These are phyloP conservation scores for Geum urbanum DNA, from an alignment of 306 rosid species.

Conservation along the genomic window DNA sequence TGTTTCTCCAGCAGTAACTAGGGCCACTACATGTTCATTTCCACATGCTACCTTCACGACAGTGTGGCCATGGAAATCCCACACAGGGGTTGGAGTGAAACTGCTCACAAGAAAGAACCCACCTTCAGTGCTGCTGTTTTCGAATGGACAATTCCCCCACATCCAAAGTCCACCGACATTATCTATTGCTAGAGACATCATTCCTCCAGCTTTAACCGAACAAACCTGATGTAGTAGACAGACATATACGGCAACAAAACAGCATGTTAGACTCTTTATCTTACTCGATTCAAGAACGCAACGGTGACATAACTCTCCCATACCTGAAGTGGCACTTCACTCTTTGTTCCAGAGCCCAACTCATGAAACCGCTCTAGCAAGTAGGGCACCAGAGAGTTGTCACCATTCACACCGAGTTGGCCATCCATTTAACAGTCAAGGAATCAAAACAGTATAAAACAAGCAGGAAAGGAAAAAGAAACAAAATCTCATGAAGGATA, in stretches of 20 bases:
- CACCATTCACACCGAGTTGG: constrained; percentile 77
- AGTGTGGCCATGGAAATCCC: constrained; percentile 62
- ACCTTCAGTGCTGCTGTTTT: constrained; percentile 39
- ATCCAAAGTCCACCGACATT: constrained; percentile 66
- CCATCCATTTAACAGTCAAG: constrained; percentile 82
- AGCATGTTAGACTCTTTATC: constrained; percentile 14
- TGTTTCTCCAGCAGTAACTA: constrained; percentile 56
- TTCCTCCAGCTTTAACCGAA: constrained; percentile 83
- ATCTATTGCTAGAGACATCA: constrained; percentile 84
- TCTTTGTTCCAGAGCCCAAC: constrained; percentile 43
- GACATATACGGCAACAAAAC: constrained; percentile 3
- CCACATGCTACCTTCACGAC: constrained; percentile 94
- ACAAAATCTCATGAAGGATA: constrained; percentile 56
- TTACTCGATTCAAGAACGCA: background rate
- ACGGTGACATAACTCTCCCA: constrained; percentile 9
- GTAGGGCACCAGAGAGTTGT: constrained; percentile 46
- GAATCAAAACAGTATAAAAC: constrained; percentile 17
- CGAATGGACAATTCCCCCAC: constrained; percentile 80
- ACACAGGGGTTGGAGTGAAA: constrained; percentile 67
- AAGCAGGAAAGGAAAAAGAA: constrained; percentile 18
- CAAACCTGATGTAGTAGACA: constrained; percentile 38
- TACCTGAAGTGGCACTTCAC: constrained; percentile 48
- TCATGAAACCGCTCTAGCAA: constrained; percentile 51
- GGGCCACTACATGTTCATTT: constrained; percentile 69
- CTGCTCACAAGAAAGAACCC: constrained; percentile 44